Conservation (phyloP, 78 protist species). For the Guillardia theta region DNA sequence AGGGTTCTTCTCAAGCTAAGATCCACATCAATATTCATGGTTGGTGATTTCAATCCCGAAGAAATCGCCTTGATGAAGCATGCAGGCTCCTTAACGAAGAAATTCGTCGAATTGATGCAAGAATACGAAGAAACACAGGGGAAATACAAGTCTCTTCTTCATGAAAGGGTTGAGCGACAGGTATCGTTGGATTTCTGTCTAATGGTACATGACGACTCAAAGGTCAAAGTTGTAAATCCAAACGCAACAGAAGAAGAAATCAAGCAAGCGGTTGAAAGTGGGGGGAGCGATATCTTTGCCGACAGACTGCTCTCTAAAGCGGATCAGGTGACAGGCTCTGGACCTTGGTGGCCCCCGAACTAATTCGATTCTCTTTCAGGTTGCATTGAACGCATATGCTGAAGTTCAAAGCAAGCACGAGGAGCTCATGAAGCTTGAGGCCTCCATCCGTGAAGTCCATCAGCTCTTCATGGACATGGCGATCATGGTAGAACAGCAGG, state of each 20-base stretch:
- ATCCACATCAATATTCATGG: not conserved
- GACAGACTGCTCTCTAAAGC: not conserved
- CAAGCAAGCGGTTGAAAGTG: not conserved
- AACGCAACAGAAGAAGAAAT: not conserved
- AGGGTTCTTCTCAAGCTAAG: not conserved
- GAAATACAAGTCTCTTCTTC: not conserved
- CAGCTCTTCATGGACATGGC: conserved; percentile 38
- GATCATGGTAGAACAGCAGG: not conserved
- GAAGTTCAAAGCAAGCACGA: conserved; percentile 22
- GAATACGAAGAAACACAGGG: not conserved
- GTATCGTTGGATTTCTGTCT: too few species aligned
- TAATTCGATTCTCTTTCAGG: not conserved
- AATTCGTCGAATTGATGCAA: not conserved
- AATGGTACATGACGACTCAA: too few species aligned
- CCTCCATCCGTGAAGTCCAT: not conserved
- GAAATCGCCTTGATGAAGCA: not conserved
- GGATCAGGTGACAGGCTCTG: not conserved
- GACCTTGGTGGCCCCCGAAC: not conserved
- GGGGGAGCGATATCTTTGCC: not conserved
- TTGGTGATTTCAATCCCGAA: not conserved
- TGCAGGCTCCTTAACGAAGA: not conserved
- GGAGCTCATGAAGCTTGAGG: not conserved
- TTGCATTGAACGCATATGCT: not conserved
- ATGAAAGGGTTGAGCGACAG: not conserved
- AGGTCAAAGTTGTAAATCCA: conserved; percentile 18